A percentile compares a stretch with the other conserved stretches of the same genome.
Conservation (phyloP, 129 eudicot genomes). For the Cynara cardunculus region DNA sequence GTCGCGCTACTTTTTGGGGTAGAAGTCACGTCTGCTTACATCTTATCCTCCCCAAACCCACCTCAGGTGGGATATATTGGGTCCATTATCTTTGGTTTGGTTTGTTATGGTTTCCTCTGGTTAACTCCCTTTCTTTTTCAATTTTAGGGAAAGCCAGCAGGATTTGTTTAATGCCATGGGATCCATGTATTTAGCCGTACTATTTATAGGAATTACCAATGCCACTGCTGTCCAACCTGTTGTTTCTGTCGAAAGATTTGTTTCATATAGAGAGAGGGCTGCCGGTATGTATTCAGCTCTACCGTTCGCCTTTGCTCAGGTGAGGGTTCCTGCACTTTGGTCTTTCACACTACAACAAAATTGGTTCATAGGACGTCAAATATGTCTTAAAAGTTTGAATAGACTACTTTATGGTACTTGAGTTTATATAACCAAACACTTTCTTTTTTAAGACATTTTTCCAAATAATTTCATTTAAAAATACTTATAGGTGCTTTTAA, state of each 20-base stretch:
- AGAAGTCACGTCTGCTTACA: not conserved
- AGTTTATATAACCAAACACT: too few species aligned
- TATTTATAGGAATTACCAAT: constrained; percentile 86
- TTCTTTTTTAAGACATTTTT: not conserved
- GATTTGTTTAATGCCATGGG: constrained; percentile 97
- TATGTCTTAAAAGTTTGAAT: not conserved
- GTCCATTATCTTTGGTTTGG: not conserved
- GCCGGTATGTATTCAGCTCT: constrained; percentile 98
- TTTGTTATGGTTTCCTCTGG: not conserved
- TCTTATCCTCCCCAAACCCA: not conserved
- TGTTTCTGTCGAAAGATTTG: constrained; percentile 93
- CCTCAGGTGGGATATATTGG: not conserved
- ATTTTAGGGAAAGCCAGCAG: constrained; percentile 70
- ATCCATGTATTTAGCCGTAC: constrained; percentile 83
- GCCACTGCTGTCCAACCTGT: constrained; percentile 97
- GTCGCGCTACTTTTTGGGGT: not conserved
- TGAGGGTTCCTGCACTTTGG: constrained; percentile 7
- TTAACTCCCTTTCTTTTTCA: not conserved
- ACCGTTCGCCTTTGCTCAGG: constrained; percentile 98
- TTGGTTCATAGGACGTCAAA: not conserved
- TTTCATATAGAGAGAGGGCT: constrained; percentile 93
- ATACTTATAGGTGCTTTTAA: not conserved
- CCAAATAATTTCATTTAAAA: not conserved
- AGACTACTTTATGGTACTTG: too few species aligned
- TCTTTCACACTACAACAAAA: not conserved